Base-by-base conservation (phyloP, 805 yeast genomes). In the Cyberlindnera euphorbiiphila region DNA sequence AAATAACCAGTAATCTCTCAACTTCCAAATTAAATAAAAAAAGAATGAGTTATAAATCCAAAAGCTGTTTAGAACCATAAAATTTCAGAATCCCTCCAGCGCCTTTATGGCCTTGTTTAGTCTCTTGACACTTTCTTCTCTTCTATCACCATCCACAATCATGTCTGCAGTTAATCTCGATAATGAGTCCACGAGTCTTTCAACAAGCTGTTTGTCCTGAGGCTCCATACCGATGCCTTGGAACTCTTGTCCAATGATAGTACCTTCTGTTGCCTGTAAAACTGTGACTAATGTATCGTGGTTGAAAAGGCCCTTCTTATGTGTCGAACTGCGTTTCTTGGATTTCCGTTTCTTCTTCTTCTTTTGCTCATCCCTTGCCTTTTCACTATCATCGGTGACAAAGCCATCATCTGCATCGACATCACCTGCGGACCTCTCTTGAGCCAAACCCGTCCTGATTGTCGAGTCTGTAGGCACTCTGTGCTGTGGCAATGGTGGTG, bases 81-180 rank as follows among this genome's bases (percentile, higher is more conserved):
- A n/a, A n/a, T 9, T 19, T 46, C 49, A 64, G 45, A 75, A 91
- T 2, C 98, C 98, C 55, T 91, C 98, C 34, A 91, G 66, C 0
- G 89, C 94, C 38, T 83, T 68, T 40, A 88, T 72, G 0, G 96
- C 97, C 49, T 79, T 80, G 49, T 83, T 84, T 50, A 91, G 65
- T 46, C 98, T 68, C 45, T 75, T 70, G 29, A 86, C 72, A 10
- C 97, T 95, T 43, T 86, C 87, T 12, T 78, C 80, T 41, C 83
- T 81, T 52, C 93, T 76, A 20, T 75, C 76, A 20, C 86, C 86
- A 58, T 91, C 96, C 39, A 85, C 57, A 37, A 88, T 83, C 85
- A 93, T 87, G 54, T 88, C 96, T 36, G 89, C 86, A 3, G 95
- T 87, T 41, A 93, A 71, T 50, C 93, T 71, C 26, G 93, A 81